phyloP scores from a whole-genome alignment of 805 yeast genomes.

The Priceomyces melissophilus region DNA sequence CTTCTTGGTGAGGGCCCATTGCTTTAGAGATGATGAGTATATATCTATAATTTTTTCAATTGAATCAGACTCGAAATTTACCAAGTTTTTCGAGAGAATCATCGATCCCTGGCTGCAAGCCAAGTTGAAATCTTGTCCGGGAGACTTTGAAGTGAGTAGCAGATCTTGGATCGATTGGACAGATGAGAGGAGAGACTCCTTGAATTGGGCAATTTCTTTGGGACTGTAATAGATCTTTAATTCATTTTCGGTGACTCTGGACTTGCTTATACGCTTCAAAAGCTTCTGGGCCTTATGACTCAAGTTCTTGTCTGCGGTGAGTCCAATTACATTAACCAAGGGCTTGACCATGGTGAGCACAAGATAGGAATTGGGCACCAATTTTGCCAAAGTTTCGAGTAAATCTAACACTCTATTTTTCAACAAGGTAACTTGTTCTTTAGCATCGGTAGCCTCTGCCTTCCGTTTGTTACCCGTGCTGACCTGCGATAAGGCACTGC shows the following conservation, averaged over 20 bases:
- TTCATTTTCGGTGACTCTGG: conserved; percentile 27
- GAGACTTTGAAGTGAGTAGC: conserved; percentile 37
- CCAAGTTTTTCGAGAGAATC: conserved; percentile 57
- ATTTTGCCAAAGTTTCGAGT: conserved; percentile 57
- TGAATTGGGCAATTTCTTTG: conserved; percentile 14
- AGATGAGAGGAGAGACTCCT: conserved; percentile 19
- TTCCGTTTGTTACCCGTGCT: conserved; percentile 65
- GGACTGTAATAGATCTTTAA: conserved; percentile 14
- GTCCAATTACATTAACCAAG: conserved; percentile 54
- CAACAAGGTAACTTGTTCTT: conserved; percentile 72
- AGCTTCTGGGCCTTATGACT: conserved; percentile 76
- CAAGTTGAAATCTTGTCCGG: conserved; percentile 45
- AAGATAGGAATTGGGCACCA: conserved; percentile 39
- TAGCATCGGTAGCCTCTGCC: conserved; percentile 71
- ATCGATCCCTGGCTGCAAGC: conserved; percentile 69
- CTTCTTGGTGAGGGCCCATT: conserved; percentile 53
- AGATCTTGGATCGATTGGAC: conserved; percentile 43
- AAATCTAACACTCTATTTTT: conserved; percentile 78
- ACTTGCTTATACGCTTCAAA: conserved; percentile 59
- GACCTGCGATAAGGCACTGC: conserved; percentile 52
- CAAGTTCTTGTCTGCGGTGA: conserved; percentile 65
- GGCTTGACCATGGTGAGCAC: conserved; percentile 50
- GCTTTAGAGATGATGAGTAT: conserved; percentile 53
- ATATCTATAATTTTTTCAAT: conserved; percentile 49
- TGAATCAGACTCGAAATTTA: conserved; percentile 26